These are phyloP conservation scores for Hypoxylon sp. DNA, from an alignment of 2,329 filamentous ascomycete species.

Conservation along the genomic window DNA sequence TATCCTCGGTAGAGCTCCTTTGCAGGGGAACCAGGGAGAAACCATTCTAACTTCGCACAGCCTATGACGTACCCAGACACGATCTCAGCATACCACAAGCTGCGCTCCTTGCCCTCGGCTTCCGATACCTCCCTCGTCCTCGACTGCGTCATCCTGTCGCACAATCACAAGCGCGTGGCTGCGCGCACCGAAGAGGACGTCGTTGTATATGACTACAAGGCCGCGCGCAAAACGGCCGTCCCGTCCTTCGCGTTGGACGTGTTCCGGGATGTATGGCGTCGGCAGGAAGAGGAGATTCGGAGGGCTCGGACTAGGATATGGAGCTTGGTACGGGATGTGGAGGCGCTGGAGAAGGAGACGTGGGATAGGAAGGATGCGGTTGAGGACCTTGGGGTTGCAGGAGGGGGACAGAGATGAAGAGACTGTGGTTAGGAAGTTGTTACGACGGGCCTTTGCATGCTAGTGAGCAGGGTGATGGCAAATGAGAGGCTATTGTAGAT, in stretches of 20 bases:
- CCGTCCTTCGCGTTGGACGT: constrained; percentile 71
- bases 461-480: background rate
- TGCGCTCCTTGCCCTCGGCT: constrained; percentile 64
- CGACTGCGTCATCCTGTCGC: constrained; percentile 77
- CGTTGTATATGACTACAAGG: constrained; percentile 80
- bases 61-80: constrained; percentile 87
- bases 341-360: constrained; percentile 74
- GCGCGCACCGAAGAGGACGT: constrained; percentile 83
- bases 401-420: constrained; percentile 4
- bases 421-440: too few relatives aligned
- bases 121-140: constrained; percentile 66
- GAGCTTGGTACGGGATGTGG: constrained; percentile 69
- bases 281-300: constrained; percentile 70
- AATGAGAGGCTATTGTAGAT: background rate
- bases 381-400: constrained; percentile 72
- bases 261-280: constrained; percentile 68
- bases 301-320: constrained; percentile 66
- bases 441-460: background rate
- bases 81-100: constrained; percentile 86
- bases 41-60: constrained; percentile 59
- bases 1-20: background rate
- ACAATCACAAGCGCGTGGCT: constrained; percentile 77
- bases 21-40: background rate
- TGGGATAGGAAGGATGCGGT: constrained; percentile 80
- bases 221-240: constrained; percentile 67